phyloP scores from a whole-genome alignment of 2,329 filamentous ascomycete species.

The Waltergamsia citrina region DNA sequence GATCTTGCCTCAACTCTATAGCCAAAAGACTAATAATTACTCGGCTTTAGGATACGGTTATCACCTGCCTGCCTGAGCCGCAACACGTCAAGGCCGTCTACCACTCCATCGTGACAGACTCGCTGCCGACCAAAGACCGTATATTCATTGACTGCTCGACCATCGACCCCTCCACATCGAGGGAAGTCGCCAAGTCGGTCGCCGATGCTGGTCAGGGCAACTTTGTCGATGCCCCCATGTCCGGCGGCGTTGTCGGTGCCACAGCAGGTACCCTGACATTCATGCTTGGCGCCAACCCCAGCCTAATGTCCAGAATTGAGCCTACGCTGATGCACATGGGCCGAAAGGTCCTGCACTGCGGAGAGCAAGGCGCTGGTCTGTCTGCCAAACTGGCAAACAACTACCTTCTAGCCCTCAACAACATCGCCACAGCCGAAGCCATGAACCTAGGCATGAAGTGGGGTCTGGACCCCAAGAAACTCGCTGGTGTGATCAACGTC shows the following conservation, averaged over 20 bases:
- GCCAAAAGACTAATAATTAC: too few species aligned
- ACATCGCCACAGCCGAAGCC: slow-evolving; percentile 61
- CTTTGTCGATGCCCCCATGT: slow-evolving; percentile 96
- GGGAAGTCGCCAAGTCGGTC: slow-evolving; percentile 63
- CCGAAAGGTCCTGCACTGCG: slow-evolving; percentile 75
- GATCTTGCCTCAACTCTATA: too few species aligned
- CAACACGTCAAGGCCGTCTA: slow-evolving; percentile 81
- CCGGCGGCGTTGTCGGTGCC: slow-evolving; percentile 88
- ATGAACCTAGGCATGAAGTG: slow-evolving; percentile 56
- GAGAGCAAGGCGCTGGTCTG: slow-evolving; percentile 73
- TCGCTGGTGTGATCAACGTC: slow-evolving; percentile 83
- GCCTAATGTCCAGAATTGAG: slow-evolving; percentile 54
- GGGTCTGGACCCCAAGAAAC: slow-evolving; percentile 51
- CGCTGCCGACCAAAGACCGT: slow-evolving; percentile 46
- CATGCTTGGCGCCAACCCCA: slow-evolving; percentile 71
- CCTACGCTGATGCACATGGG: slow-evolving; percentile 75
- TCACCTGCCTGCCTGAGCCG: slow-evolving; percentile 85
- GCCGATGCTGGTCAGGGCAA: slow-evolving; percentile 54
- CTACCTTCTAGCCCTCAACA: slow-evolving; percentile 89
- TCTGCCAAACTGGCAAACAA: slow-evolving; percentile 96
- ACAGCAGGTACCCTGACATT: slow-evolving; percentile 83
- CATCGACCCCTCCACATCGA: slow-evolving; percentile 83
- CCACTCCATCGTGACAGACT: slow-evolving; percentile 57
- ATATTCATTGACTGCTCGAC: slow-evolving; percentile 96
- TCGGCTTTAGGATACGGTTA: slow-evolving; percentile 62